These are phyloP conservation scores for Dactylorhiza incarnata DNA, from an alignment of 106 monocot species.

Conservation along the genomic window DNA sequence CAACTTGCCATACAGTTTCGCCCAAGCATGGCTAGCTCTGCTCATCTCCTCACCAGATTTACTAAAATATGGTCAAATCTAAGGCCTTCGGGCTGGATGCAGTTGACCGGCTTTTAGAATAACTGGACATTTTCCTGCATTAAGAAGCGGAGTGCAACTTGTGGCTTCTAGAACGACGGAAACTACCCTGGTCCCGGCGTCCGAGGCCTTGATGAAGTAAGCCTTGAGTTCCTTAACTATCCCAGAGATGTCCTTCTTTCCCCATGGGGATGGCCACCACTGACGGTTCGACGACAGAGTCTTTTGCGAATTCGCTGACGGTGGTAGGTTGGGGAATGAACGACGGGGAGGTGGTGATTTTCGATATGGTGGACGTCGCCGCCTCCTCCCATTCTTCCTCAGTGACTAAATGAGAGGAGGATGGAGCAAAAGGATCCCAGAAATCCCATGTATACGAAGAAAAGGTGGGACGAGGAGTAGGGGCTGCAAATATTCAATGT, in stretches of 20 bases:
- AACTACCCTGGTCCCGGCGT: slow-evolving; percentile 50
- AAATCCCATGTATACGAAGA: slow-evolving; percentile 71
- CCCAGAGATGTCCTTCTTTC: slow-evolving; percentile 58
- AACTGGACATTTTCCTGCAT: too few relatives aligned
- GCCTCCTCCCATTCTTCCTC: slow-evolving; percentile 74
- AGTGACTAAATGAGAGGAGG: slow-evolving; percentile 9
- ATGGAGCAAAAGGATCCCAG: slow-evolving; percentile 73
- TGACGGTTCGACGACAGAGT: slow-evolving; percentile 44
- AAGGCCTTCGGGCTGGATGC: too few relatives aligned
- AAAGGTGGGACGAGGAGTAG: slow-evolving; percentile 28
- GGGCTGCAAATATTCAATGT: too few relatives aligned
- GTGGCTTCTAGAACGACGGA: slow-evolving; percentile 54
- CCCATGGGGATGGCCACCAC: slow-evolving; percentile 53
- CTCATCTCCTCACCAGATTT: too few relatives aligned
- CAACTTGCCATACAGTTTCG: too few relatives aligned
- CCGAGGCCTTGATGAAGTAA: slow-evolving; percentile 81
- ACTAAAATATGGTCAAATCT: too few relatives aligned
- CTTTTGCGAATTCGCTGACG: slow-evolving; percentile 31
- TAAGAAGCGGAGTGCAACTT: slow-evolving; percentile 17
- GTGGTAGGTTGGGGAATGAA: slow-evolving; percentile 32
- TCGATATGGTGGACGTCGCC: slow-evolving; percentile 23
- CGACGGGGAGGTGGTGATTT: slow-evolving; percentile 13
- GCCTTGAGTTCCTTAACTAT: slow-evolving; percentile 83
- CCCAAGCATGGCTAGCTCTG: too few relatives aligned
- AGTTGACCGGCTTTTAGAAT: too few relatives aligned